phyloP scores from a whole-genome alignment of 108 stramenopile genomes.

The Discostella stelligeroides region DNA sequence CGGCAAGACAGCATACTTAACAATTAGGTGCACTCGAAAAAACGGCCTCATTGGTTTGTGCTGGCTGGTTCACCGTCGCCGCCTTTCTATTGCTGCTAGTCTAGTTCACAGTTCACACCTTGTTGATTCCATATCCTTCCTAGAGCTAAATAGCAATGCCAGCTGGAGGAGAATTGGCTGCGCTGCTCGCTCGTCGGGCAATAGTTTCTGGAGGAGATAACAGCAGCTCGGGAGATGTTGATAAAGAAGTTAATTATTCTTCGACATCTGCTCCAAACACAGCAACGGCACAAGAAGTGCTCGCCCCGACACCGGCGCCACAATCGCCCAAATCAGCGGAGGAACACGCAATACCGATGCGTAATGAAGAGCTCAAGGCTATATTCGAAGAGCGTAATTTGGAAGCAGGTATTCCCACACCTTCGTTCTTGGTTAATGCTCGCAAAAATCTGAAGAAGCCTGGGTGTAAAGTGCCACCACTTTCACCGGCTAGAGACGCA shows the following conservation, averaged over 20 bases:
- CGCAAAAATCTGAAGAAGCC: slow-evolving; percentile 42
- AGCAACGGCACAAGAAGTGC: too few species aligned
- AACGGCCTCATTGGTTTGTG: too few species aligned
- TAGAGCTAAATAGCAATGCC: slow-evolving; percentile 5
- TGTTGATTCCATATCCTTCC: too few species aligned
- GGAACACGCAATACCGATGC: not conserved
- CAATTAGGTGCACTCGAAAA: too few species aligned
- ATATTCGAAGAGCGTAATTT: slow-evolving; percentile 17
- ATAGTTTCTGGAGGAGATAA: not conserved
- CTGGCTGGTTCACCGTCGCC: too few species aligned
- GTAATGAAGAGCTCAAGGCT: slow-evolving; percentile 1
- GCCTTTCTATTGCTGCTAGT: too few species aligned
- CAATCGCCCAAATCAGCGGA: not conserved
- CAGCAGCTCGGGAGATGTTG: not conserved
- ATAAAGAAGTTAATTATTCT: not conserved
- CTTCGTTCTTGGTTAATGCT: slow-evolving; percentile 23
- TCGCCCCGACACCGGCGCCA: not conserved
- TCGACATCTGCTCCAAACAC: too few species aligned
- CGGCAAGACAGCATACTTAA: too few species aligned
- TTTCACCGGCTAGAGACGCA: not conserved
- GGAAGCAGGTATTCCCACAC: slow-evolving; percentile 44
- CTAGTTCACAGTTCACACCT: too few species aligned
- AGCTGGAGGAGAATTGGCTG: slow-evolving; percentile 15
- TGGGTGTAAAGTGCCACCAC: not conserved
- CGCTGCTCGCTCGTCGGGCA: slow-evolving; percentile 1